A percentile compares a stretch with the other conserved stretches of the same genome.
phyloP scores from a whole-genome alignment of 2,329 filamentous ascomycete genomes.

The Paecilomyces variotii region DNA sequence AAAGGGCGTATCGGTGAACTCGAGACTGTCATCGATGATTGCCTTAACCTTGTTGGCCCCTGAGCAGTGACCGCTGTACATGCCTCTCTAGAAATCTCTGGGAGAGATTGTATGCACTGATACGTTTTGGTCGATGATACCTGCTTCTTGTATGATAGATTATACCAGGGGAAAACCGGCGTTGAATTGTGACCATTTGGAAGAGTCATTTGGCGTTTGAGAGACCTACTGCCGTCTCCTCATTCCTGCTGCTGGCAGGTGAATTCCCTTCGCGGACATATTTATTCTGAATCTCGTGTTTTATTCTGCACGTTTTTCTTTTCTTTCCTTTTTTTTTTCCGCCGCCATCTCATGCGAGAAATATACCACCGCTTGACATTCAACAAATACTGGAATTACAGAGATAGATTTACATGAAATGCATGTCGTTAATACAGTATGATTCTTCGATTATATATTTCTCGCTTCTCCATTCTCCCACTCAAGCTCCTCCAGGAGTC shows the following conservation, averaged over 20 bases:
- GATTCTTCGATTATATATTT: background rate
- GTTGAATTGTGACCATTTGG: background rate
- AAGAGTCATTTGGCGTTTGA: background rate
- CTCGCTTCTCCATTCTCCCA: no score
- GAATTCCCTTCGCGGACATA: background rate
- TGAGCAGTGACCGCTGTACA: slow-evolving; percentile 5
- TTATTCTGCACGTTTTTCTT: background rate
- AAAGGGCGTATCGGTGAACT: slow-evolving; percentile 46
- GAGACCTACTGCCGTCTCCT: background rate
- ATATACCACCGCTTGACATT: background rate
- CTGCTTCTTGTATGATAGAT: background rate
- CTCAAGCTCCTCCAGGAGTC: background rate
- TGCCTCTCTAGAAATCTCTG: background rate
- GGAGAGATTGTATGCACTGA: background rate
- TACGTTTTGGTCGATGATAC: background rate
- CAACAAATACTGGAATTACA: background rate
- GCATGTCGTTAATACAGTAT: background rate
- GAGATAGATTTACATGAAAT: background rate
- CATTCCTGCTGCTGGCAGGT: background rate
- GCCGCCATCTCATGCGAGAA: background rate
- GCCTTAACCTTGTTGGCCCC: slow-evolving; percentile 44
- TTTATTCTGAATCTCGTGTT: background rate
- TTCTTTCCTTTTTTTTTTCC: background rate
- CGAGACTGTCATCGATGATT: slow-evolving; percentile 49
- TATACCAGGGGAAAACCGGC: background rate